Percentiles rank a stretch among this genome's conserved stretches.
Conservation (phyloP, 257 asterid species). For the Ligustrum vulgare region DNA sequence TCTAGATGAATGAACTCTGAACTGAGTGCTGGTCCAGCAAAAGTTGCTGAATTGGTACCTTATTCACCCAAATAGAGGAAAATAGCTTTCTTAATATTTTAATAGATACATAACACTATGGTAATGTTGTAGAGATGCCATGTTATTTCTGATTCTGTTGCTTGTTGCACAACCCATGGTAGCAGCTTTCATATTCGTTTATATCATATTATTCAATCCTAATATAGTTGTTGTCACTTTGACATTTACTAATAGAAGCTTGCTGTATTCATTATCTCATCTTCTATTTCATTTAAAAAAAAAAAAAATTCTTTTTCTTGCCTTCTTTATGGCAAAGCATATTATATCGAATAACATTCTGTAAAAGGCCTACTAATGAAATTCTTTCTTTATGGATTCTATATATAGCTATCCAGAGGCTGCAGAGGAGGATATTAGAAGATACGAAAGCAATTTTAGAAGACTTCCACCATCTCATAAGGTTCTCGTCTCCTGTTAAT, state of each 20-base stretch:
- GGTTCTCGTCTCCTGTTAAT: conserved; percentile 44
- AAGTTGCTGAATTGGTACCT: background rate
- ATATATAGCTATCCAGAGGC: conserved; percentile 87
- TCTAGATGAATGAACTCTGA: background rate
- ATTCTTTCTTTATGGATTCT: conserved; percentile 21
- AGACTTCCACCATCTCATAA: conserved; percentile 73
- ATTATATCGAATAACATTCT: background rate
- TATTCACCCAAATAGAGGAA: background rate
- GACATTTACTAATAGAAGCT: conserved; percentile 5
- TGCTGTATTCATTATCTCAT: conserved; percentile 1
- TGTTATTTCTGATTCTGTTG: conserved; percentile 15
- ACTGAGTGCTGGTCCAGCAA: background rate
- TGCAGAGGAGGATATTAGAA: conserved; percentile 80
- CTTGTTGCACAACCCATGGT: background rate
- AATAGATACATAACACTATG: background rate
- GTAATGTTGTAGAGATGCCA: background rate
- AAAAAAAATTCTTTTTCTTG: background rate
- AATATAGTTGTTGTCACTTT: conserved; percentile 10
- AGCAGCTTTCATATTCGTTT: background rate
- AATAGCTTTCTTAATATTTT: background rate
- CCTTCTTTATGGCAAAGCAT: background rate
- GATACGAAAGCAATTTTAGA: conserved; percentile 75
- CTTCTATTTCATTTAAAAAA: background rate
- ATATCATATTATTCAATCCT: conserved; percentile 1
- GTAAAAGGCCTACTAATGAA: background rate